phyloP scores from a whole-genome alignment of 192 early-diverging fungal species.

The Backusella mclennaniae region DNA sequence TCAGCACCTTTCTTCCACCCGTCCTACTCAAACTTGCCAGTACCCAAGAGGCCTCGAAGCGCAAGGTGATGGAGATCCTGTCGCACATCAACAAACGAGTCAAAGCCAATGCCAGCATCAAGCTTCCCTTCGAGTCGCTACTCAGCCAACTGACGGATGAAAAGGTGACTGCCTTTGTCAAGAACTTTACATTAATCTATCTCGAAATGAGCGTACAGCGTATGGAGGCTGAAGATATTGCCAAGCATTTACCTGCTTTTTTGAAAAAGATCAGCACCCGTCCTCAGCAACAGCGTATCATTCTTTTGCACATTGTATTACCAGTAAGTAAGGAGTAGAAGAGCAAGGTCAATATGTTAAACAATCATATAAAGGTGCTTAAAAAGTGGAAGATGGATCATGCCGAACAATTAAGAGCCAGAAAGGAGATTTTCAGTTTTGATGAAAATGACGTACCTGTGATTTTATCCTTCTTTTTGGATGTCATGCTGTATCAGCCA shows the following conservation, averaged over 20 bases:
- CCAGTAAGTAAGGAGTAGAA: slow-evolving; percentile 45
- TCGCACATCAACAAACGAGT: slow-evolving; percentile 86
- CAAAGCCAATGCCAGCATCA: slow-evolving; percentile 56
- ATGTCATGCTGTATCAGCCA: slow-evolving; percentile 65
- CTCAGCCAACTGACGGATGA: slow-evolving; percentile 56
- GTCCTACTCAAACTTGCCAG: slow-evolving; percentile 67
- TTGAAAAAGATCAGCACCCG: slow-evolving; percentile 59
- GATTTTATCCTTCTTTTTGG: slow-evolving; percentile 55
- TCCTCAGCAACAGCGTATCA: slow-evolving; percentile 55
- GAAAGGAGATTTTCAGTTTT: slow-evolving; percentile 60
- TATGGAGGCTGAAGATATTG: slow-evolving; percentile 42
- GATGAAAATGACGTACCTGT: slow-evolving; percentile 48
- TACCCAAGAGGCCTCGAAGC: slow-evolving; percentile 38
- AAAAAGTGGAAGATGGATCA: slow-evolving; percentile 41
- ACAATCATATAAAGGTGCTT: slow-evolving; percentile 27
- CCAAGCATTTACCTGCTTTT: slow-evolving; percentile 55
- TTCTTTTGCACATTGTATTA: slow-evolving; percentile 62
- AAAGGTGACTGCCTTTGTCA: slow-evolving; percentile 49
- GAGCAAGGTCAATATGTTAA: too few relatives aligned
- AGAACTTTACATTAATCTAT: slow-evolving; percentile 83
- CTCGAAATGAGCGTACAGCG: slow-evolving; percentile 74
- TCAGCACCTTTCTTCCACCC: slow-evolving; percentile 65
- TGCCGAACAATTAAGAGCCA: slow-evolving; percentile 34
- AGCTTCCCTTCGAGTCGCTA: slow-evolving; percentile 63
- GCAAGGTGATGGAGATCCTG: slow-evolving; percentile 70